Conservation (phyloP, 2,329 filamentous ascomycete genomes). For the Arachnomyces sp. region DNA sequence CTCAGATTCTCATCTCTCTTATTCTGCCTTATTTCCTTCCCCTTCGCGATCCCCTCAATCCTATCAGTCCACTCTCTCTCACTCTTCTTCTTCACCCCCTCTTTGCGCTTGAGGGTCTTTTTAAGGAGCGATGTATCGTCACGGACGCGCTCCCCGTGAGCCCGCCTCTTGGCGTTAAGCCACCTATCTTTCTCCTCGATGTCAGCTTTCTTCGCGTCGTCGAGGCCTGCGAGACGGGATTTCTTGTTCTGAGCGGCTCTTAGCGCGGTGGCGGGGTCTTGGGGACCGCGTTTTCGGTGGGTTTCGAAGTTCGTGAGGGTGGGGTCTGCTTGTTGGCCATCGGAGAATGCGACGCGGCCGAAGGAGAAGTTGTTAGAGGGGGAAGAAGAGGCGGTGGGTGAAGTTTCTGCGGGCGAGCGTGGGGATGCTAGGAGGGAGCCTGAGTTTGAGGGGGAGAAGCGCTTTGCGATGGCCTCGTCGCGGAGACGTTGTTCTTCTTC, state of each 20-base stretch:
- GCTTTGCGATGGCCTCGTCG: slow-evolving; percentile 49
- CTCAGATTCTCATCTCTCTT: slow-evolving; percentile 73
- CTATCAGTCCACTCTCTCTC: slow-evolving; percentile 78
- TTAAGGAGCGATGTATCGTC: slow-evolving; percentile 83
- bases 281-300: slow-evolving; percentile 70
- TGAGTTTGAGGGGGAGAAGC: slow-evolving; percentile 48
- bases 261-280: slow-evolving; percentile 79
- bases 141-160: slow-evolving; percentile 78
- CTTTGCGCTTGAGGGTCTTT: slow-evolving; percentile 91
- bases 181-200: slow-evolving; percentile 90
- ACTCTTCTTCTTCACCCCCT: slow-evolving; percentile 81
- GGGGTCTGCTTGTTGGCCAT: slow-evolving; percentile 71
- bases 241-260: slow-evolving; percentile 79
- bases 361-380: slow-evolving; percentile 69
- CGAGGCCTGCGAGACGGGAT: slow-evolving; percentile 64
- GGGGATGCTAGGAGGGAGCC: slow-evolving; percentile 50
- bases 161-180: slow-evolving; percentile 81
- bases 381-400: slow-evolving; percentile 11
- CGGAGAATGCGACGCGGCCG: slow-evolving; percentile 80
- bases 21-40: slow-evolving; percentile 69
- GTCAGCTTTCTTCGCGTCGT: slow-evolving; percentile 71
- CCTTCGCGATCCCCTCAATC: slow-evolving; percentile 61
- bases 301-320: slow-evolving; percentile 55
- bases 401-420: slow-evolving; percentile 39
- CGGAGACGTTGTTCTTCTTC: slow-evolving; percentile 63